Percentiles rank a stretch among this genome's conserved stretches.
Evolutionary conservation across 805 yeast genomes (phyloP).

Genomic region (Starmerella roubikii): DNA sequence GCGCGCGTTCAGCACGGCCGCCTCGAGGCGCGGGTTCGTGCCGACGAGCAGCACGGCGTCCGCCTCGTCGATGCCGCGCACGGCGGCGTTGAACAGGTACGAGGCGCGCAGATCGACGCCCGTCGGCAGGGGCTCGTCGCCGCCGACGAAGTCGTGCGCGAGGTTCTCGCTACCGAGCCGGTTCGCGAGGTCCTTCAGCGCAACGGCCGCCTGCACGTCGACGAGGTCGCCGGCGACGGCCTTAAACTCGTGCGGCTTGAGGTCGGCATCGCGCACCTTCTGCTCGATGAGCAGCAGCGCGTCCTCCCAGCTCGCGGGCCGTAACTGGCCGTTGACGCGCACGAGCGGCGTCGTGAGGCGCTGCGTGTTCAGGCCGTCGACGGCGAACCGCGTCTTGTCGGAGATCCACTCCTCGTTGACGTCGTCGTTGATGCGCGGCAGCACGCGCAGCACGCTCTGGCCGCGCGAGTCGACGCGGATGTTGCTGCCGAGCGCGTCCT

Average conservation of each 20-base stretch:
- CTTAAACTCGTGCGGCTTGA: constrained; percentile 58
- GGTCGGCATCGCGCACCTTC: constrained; percentile 42
- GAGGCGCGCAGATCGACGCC: constrained; percentile 68
- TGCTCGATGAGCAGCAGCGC: constrained; percentile 58
- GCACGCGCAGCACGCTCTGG: constrained; percentile 70
- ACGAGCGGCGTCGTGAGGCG: constrained; percentile 70
- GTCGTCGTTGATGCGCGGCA: constrained; percentile 76
- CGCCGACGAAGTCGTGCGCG: constrained; percentile 53
- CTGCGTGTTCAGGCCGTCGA: constrained; percentile 76
- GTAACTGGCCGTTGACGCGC: constrained; percentile 54
- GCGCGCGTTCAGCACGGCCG: constrained; percentile 74
- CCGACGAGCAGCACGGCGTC: constrained; percentile 72
- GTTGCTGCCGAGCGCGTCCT: constrained; percentile 72
- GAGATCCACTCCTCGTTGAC: constrained; percentile 86
- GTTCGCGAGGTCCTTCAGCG: constrained; percentile 66
- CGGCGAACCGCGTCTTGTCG: constrained; percentile 74
- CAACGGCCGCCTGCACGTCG: constrained; percentile 73
- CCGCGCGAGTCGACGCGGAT: constrained; percentile 80
- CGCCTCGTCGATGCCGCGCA: constrained; percentile 68
- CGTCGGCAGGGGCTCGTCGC: constrained; percentile 42
- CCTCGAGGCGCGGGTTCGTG: constrained; percentile 81
- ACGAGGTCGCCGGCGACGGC: constrained; percentile 71
- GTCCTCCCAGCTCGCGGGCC: constrained; percentile 75
- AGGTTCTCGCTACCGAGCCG: constrained; percentile 68
- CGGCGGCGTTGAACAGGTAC: constrained; percentile 66